Conservation (phyloP, 1,284 basidiomycete genomes). For the Malassezia globosa region DNA sequence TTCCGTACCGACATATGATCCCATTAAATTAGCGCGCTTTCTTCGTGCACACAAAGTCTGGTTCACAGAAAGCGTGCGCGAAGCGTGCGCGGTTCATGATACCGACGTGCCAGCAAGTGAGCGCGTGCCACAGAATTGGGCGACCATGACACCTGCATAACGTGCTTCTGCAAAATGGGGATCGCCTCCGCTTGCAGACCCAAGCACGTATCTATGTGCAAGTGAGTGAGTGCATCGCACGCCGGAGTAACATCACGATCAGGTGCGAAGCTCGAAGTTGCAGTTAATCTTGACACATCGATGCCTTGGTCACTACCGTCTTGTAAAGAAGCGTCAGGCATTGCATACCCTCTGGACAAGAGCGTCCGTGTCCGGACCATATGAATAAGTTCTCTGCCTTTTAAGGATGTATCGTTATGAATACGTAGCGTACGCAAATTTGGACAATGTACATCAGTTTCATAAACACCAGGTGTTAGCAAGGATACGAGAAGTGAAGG, state of each 20-base stretch:
- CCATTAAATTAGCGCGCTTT: not conserved
- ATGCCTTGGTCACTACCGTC: no score
- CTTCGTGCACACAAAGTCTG: not conserved
- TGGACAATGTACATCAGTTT: constrained; percentile 2
- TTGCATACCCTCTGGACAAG: not conserved
- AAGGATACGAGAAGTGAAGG: constrained; percentile 3
- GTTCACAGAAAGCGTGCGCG: not conserved
- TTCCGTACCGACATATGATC: no score
- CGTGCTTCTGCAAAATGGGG: constrained; percentile 5
- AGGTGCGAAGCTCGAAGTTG: no score
- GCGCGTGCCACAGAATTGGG: not conserved
- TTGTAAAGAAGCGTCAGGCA: no score
- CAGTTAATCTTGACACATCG: no score
- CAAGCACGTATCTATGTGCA: constrained; percentile 8
- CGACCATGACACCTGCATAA: not conserved
- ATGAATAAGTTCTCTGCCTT: constrained; percentile 13
- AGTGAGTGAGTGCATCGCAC: no score
- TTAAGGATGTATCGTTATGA: constrained; percentile 3
- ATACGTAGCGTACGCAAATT: not conserved
- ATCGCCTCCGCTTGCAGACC: constrained; percentile 1
- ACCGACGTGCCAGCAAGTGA: not conserved
- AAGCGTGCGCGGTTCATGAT: not conserved
- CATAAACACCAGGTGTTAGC: constrained; percentile 3
- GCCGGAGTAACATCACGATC: no score
- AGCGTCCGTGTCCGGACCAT: constrained; percentile 7